Conservation (phyloP, 202 grass and related monocot genomes). For the Zizania palustris region DNA sequence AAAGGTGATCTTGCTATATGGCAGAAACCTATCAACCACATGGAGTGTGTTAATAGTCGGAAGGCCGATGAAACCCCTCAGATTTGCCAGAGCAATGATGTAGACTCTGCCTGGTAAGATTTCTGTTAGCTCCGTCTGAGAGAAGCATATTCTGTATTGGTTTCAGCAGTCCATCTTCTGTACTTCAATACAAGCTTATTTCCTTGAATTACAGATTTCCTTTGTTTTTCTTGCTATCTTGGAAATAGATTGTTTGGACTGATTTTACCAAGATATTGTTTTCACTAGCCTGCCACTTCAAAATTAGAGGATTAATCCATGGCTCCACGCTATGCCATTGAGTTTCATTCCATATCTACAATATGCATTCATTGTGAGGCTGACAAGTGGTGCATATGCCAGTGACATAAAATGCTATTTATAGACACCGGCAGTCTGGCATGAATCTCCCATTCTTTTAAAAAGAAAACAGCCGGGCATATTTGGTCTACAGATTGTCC, state of each 20-base stretch:
- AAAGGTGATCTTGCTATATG: slow-evolving; percentile 86
- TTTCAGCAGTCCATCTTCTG: slow-evolving; percentile 16
- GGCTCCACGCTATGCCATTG: background rate
- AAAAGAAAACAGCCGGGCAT: background rate
- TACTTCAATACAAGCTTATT: background rate
- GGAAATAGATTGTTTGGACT: background rate
- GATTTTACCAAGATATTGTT: background rate
- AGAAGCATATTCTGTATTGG: slow-evolving; percentile 9
- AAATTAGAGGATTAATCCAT: background rate
- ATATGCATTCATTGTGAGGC: background rate
- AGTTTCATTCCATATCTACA: background rate
- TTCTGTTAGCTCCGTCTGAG: background rate
- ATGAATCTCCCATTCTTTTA: background rate
- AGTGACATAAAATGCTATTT: background rate
- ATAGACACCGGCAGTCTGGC: too few species aligned
- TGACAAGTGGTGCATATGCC: background rate
- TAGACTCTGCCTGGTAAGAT: slow-evolving; percentile 76
- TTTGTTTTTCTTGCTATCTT: background rate
- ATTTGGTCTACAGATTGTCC: background rate
- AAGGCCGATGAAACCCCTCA: slow-evolving; percentile 48
- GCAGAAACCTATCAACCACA: slow-evolving; percentile 81
- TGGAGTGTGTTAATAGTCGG: slow-evolving; percentile 60
- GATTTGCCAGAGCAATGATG: slow-evolving; percentile 58
- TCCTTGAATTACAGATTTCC: background rate
- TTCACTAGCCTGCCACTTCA: background rate